These are phyloP conservation scores for Kwoniella heveanensis DNA, from an alignment of 768 basidiomycete genomes.

Conservation along the genomic window DNA sequence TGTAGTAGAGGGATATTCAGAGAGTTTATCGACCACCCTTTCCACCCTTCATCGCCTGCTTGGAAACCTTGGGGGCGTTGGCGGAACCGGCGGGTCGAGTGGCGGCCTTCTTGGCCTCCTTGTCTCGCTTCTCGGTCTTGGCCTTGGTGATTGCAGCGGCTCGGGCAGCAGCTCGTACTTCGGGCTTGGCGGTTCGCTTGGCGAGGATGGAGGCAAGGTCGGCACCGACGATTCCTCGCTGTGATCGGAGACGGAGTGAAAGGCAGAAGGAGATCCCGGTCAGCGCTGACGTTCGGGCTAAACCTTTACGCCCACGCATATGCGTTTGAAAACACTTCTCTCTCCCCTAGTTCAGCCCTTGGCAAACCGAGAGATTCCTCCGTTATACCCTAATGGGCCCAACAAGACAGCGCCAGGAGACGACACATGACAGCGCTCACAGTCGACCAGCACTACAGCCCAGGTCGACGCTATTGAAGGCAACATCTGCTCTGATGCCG, in stretches of 20 bases:
- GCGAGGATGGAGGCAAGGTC: slow-evolving; percentile 89
- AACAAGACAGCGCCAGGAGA: too few relatives aligned
- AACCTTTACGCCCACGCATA: too few relatives aligned
- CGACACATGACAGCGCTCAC: too few relatives aligned
- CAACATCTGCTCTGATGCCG: too few relatives aligned
- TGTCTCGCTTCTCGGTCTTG: slow-evolving; percentile 95
- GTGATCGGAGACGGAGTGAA: slow-evolving; percentile 45
- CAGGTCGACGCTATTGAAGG: too few relatives aligned
- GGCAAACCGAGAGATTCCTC: too few relatives aligned
- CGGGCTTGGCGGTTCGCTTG: slow-evolving; percentile 86
- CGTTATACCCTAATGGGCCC: too few relatives aligned
- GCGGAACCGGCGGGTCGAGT: slow-evolving; percentile 57
- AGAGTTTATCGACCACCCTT: slow-evolving; percentile 55
- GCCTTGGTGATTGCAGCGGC: slow-evolving; percentile 87
- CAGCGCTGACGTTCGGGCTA: not conserved
- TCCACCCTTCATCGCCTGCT: slow-evolving; percentile 90
- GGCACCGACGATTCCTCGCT: slow-evolving; percentile 97
- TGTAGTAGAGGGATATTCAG: not conserved
- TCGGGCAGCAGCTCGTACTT: slow-evolving; percentile 76
- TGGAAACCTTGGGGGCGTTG: slow-evolving; percentile 80
- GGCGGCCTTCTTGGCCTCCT: slow-evolving; percentile 77
- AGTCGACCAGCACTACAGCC: too few relatives aligned
- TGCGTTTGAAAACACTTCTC: too few relatives aligned
- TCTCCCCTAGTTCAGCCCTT: too few relatives aligned
- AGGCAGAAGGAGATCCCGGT: not conserved